These are phyloP conservation scores for Prunus campanulata DNA, from an alignment of 306 rosid genomes.

Conservation along the genomic window DNA sequence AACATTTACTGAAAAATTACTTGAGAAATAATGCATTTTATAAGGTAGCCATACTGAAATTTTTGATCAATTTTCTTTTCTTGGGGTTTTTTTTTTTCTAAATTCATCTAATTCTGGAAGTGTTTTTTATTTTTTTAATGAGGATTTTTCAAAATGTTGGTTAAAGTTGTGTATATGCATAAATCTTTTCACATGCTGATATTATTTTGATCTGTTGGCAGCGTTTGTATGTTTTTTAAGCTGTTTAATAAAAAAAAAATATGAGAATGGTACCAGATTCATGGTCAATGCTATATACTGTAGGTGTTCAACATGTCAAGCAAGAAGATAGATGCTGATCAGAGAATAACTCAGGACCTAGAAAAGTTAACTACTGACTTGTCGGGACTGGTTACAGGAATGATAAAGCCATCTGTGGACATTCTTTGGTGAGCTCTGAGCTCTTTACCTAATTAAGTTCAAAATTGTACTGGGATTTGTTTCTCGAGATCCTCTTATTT, in stretches of 20 bases:
- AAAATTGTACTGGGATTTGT: neutral
- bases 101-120: neutral
- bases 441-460: conserved; percentile 14
- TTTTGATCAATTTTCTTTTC: conserved; percentile 3
- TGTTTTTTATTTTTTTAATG: neutral
- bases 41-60: conserved; percentile 55
- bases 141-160: neutral
- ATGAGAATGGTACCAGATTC: conserved; percentile 17
- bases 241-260: neutral
- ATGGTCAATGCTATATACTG: conserved; percentile 34
- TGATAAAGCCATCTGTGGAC: conserved; percentile 96
- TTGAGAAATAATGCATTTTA: conserved; percentile 89
- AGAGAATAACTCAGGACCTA: conserved; percentile 90
- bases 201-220: neutral
- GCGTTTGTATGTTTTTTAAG: conserved; percentile 12
- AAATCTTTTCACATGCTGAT: neutral
- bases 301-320: conserved; percentile 92
- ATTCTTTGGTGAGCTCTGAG: conserved; percentile 89
- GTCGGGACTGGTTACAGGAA: conserved; percentile 93
- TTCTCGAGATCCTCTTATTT: neutral
- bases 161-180: neutral
- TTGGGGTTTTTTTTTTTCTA: neutral
- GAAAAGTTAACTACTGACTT: conserved; percentile 86
- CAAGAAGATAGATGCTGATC: conserved; percentile 87
- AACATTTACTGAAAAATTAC: conserved; percentile 79